Evolutionary conservation across 2,329 filamentous ascomycete genomes (phyloP), one percentile per base, ranked within the genome.

Genomic region (Fusarium foetens): DNA sequence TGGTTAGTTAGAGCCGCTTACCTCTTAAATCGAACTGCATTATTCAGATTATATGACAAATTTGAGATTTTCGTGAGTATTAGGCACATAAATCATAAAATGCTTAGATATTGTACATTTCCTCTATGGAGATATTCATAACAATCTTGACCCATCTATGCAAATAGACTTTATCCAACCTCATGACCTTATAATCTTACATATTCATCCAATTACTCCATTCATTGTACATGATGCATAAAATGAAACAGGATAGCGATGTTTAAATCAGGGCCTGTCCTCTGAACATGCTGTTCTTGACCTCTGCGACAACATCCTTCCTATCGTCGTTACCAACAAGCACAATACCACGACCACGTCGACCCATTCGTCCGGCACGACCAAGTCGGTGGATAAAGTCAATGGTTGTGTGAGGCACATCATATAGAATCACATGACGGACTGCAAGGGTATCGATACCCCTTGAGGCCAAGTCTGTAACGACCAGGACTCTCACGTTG

Each of bases 311-410:
- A 35, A 98, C 89, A 81, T 98, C 95, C 79, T 92, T 93, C 58
- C 96, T 87, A 80, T 98, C 96, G 70, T 94, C 89, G 80, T 93
- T 95, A 69, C 95, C 95, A 4, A 98, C 93, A 39, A 99, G 84
- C 33, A 98, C 95, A 72, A 98, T 91, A 25, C 94, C 96, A 62
- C 95, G 88, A 21, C 96, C 96, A 80, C 96, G 89, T 69, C 94
- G 89, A 6, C 94, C 94, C 94, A 98, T 98, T 38, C 96, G 89
- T 0, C 96, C 96, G 3, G 96, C 94, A 63, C 96, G 89, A 21
- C 96, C 96, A 8, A 98, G 89, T 21, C 97, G 92, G 82, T 99
- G 97, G 78, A 99, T 98, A 78, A 99, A 99, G 81, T 99, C 97
- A 67, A 99, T 97, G 0, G 94, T 97, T 0, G 94, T 97, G 79